A percentile compares a stretch with the other conserved stretches of the same genome.
Evolutionary conservation across 495 filamentous ascomycete species (phyloP).

Genomic region (Pseudoneurospora amorphoporcata): DNA sequence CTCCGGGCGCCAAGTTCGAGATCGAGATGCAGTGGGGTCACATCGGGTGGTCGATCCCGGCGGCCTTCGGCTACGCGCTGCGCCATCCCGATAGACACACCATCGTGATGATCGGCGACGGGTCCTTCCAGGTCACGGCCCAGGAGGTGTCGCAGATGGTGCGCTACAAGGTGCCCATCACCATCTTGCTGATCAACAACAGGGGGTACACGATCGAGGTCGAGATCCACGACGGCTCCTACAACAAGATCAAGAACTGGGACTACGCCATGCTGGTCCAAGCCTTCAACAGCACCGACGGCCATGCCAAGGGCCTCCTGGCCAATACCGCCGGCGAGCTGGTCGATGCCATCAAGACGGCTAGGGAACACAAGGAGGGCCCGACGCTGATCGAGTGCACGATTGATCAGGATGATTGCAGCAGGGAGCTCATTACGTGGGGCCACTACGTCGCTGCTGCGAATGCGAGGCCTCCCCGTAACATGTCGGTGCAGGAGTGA

Average conservation of each 20-base stretch:
- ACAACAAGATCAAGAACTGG: slow-evolving; percentile 21
- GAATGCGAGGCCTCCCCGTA: slow-evolving; percentile 12
- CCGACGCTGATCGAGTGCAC: slow-evolving; percentile 17
- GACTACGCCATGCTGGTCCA: slow-evolving; percentile 13
- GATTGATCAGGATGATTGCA: slow-evolving; percentile 19
- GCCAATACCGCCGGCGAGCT: slow-evolving; percentile 14
- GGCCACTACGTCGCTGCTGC: slow-evolving; percentile 16
- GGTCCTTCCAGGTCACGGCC: slow-evolving; percentile 21
- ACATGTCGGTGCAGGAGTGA: background rate
- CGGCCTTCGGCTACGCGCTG: slow-evolving; percentile 16
- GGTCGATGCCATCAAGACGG: slow-evolving; percentile 4
- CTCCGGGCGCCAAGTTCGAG: slow-evolving; percentile 15
- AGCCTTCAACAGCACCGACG: slow-evolving; percentile 13
- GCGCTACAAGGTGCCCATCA: slow-evolving; percentile 16
- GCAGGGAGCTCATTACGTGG: slow-evolving; percentile 19
- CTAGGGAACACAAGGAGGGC: slow-evolving; percentile 4
- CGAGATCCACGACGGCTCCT: slow-evolving; percentile 33
- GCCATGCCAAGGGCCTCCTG: slow-evolving; percentile 9
- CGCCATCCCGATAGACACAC: slow-evolving; percentile 7
- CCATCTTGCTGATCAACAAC: slow-evolving; percentile 33
- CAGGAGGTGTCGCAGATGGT: slow-evolving; percentile 24
- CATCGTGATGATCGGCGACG: slow-evolving; percentile 18
- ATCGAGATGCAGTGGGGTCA: slow-evolving; percentile 24
- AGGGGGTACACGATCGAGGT: slow-evolving; percentile 43
- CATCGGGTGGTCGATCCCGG: slow-evolving; percentile 21